These are phyloP conservation scores for Spergularia marina DNA, from an alignment of 148 eudicot genomes.

Conservation along the genomic window DNA sequence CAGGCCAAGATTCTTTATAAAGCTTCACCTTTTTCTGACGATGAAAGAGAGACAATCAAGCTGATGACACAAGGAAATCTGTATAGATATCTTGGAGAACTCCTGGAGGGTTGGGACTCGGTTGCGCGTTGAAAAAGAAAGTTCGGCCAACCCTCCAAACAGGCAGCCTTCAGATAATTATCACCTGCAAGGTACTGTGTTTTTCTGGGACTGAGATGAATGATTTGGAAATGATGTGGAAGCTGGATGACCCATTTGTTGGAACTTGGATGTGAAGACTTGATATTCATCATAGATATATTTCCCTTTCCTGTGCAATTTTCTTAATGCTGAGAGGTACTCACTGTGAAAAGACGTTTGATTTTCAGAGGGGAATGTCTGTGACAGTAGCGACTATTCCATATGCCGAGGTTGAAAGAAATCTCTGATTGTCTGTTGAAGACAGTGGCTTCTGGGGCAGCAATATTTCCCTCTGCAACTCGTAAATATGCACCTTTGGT, in stretches of 20 bases:
- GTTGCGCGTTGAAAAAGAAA: constrained; percentile 80
- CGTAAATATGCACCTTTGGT: constrained; percentile 95
- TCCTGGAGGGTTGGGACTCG: constrained; percentile 82
- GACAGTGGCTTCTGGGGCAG: constrained; percentile 86
- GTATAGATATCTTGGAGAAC: constrained; percentile 81
- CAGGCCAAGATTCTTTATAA: too few species aligned
- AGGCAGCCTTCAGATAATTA: constrained; percentile 33
- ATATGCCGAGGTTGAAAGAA: constrained; percentile 70
- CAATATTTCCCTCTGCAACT: constrained; percentile 89
- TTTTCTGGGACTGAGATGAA: constrained; percentile 3
- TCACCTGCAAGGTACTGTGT: constrained; percentile 31
- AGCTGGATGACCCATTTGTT: not conserved
- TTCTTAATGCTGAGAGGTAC: not conserved
- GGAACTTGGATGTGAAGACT: not conserved
- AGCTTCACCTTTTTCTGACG: constrained; percentile 74
- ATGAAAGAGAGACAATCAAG: constrained; percentile 82
- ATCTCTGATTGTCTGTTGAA: constrained; percentile 97
- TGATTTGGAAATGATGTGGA: not conserved
- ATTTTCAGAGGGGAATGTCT: constrained; percentile 32
- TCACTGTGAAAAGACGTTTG: constrained; percentile 8
- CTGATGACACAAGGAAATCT: constrained; percentile 82
- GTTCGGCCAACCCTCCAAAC: constrained; percentile 37
- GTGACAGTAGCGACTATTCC: constrained; percentile 49
- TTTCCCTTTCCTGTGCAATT: not conserved
- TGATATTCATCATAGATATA: not conserved